phyloP scores from a whole-genome alignment of 306 rosid genomes.

The Cucurbita moschata region DNA sequence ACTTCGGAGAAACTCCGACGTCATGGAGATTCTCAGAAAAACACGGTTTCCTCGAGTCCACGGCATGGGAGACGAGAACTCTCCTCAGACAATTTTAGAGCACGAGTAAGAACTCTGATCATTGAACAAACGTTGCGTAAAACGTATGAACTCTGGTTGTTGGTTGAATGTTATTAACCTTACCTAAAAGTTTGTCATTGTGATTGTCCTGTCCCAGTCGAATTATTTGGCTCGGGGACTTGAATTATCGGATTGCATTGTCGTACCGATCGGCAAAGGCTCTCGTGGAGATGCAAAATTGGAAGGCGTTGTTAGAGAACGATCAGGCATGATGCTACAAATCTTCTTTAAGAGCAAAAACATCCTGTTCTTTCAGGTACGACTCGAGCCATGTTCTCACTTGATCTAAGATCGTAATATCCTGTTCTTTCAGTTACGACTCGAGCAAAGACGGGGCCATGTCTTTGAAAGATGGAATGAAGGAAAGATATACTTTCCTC shows the following conservation, averaged over 20 bases:
- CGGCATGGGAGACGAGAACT: slow-evolving; percentile 48
- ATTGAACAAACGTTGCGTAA: background rate
- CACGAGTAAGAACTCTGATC: slow-evolving; percentile 56
- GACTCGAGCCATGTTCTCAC: slow-evolving; percentile 34
- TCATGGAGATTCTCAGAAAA: slow-evolving; percentile 91
- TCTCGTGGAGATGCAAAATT: slow-evolving; percentile 93
- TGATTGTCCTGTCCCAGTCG: slow-evolving; percentile 40
- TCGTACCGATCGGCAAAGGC: slow-evolving; percentile 94
- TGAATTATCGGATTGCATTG: slow-evolving; percentile 91
- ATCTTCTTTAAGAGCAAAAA: background rate
- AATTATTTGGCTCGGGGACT: slow-evolving; percentile 93
- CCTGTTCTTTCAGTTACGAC: slow-evolving; percentile 52
- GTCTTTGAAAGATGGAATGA: slow-evolving; percentile 89
- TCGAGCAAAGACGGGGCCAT: slow-evolving; percentile 62
- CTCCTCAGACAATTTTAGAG: slow-evolving; percentile 76
- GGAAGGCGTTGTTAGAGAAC: slow-evolving; percentile 80
- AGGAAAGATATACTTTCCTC: slow-evolving; percentile 94
- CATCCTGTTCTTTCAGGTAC: slow-evolving; percentile 41
- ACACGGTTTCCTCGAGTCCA: slow-evolving; percentile 86
- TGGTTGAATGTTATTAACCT: background rate
- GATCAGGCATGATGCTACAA: slow-evolving; percentile 71
- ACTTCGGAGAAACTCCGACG: slow-evolving; percentile 89
- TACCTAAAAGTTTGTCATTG: background rate
- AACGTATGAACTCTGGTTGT: slow-evolving; percentile 4
- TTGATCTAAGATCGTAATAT: slow-evolving; percentile 17